Conservation (phyloP, 495 filamentous ascomycete genomes). For the Neurospora cerealis region DNA sequence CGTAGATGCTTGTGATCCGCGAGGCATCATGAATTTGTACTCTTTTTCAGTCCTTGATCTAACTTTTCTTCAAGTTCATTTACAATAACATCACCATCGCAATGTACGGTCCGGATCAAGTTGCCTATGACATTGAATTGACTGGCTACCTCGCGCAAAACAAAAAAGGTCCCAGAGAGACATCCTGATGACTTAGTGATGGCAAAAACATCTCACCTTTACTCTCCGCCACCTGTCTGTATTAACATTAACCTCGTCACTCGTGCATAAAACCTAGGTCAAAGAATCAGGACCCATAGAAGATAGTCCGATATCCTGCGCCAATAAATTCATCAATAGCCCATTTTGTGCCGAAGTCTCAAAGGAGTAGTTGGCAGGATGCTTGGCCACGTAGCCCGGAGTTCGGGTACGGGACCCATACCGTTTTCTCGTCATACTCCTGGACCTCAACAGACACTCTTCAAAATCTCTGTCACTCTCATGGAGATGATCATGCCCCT, state of each 20-base stretch:
- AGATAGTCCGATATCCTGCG: background rate
- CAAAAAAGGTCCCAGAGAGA: background rate
- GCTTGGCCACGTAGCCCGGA: background rate
- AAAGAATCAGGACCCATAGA: background rate
- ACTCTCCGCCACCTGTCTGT: background rate
- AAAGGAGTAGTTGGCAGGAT: background rate
- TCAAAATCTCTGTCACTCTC: background rate
- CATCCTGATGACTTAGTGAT: background rate
- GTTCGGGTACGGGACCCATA: background rate
- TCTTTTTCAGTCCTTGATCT: background rate
- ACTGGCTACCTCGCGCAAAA: background rate
- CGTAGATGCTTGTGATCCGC: background rate
- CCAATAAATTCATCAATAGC: fast-evolving
- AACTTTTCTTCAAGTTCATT: no score
- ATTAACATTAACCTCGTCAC: background rate
- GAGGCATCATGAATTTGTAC: background rate
- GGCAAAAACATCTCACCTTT: background rate
- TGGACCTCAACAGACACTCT: background rate
- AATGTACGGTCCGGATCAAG: background rate
- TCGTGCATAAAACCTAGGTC: background rate
- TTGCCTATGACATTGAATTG: background rate
- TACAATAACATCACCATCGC: background rate
- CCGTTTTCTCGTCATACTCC: background rate
- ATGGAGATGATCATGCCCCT: background rate
- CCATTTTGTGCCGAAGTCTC: background rate